Evolutionary conservation across 495 filamentous ascomycete genomes (phyloP).

Genomic region (Daldinia childiae): DNA sequence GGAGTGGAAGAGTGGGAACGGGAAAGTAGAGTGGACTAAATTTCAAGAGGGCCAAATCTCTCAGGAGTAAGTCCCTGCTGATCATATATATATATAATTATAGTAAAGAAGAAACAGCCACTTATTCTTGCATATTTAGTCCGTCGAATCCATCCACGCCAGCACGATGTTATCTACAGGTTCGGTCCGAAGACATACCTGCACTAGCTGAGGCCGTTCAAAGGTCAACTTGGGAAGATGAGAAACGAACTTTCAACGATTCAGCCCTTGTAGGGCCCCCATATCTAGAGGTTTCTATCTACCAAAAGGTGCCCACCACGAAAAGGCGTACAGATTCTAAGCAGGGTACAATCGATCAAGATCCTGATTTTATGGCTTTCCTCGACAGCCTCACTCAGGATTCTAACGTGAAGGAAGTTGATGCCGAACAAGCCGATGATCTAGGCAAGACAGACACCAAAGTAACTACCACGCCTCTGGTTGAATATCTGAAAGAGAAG

Average conservation of each 20-base stretch:
- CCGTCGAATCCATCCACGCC: conserved; percentile 80
- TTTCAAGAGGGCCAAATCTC: conserved; percentile 87
- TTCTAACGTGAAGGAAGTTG: conserved; percentile 58
- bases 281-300: conserved; percentile 80
- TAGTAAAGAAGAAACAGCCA: conserved; percentile 1
- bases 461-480: conserved; percentile 82
- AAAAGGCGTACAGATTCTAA: conserved; percentile 81
- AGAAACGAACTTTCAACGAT: conserved; percentile 72
- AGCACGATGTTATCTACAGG: conserved; percentile 79
- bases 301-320: conserved; percentile 75
- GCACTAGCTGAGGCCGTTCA: conserved; percentile 73
- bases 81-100: background rate
- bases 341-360: conserved; percentile 94
- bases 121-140: conserved; percentile 54
- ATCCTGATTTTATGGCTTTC: conserved; percentile 93
- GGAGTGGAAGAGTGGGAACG: conserved; percentile 80
- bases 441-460: conserved; percentile 67
- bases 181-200: conserved; percentile 65
- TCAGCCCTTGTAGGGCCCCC: conserved; percentile 76
- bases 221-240: conserved; percentile 73
- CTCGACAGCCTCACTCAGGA: conserved; percentile 87
- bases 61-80: conserved; percentile 73
- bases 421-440: conserved; percentile 63
- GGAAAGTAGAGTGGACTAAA: conserved; percentile 82
- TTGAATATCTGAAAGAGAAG: conserved; percentile 90